Conservation (phyloP, 192 early-diverging fungal genomes). For the Coemansia sp. region DNA sequence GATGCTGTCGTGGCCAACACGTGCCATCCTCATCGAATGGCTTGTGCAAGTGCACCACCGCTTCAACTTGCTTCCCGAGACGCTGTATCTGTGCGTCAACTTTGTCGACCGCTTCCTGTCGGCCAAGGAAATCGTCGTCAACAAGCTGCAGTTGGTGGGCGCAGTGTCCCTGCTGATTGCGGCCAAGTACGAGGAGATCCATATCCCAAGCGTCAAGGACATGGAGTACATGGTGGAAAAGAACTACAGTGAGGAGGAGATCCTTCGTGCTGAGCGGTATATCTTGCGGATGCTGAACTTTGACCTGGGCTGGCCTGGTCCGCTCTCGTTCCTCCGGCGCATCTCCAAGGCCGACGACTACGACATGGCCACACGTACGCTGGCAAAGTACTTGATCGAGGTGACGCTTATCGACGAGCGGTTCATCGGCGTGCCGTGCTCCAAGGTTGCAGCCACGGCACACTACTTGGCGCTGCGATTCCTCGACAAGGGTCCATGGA, state of each 20-base stretch:
- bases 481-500: slow-evolving; percentile 50
- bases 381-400: slow-evolving; percentile 64
- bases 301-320: slow-evolving; percentile 61
- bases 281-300: slow-evolving; percentile 59
- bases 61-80: slow-evolving; percentile 63
- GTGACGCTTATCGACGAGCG: slow-evolving; percentile 60
- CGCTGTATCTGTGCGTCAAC: slow-evolving; percentile 59
- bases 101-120: slow-evolving; percentile 64
- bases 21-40: slow-evolving; percentile 60
- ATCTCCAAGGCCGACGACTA: slow-evolving; percentile 63
- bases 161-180: slow-evolving; percentile 57
- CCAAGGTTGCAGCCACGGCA: slow-evolving; percentile 51
- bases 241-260: slow-evolving; percentile 48
- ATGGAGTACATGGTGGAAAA: slow-evolving; percentile 55
- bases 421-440: slow-evolving; percentile 55
- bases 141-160: slow-evolving; percentile 61
- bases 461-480: slow-evolving; percentile 51
- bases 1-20: slow-evolving; percentile 55
- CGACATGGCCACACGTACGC: slow-evolving; percentile 57
- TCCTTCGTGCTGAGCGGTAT: slow-evolving; percentile 60
- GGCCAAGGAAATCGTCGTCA: slow-evolving; percentile 38
- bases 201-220: slow-evolving; percentile 56
- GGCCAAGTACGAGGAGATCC: slow-evolving; percentile 61
- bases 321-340: slow-evolving; percentile 59
- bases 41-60: slow-evolving; percentile 58